Evolutionary conservation across 768 basidiomycete genomes (phyloP), one percentile per base, ranked within the genome.

Genomic region (Lactarius pseudohatsudake): DNA sequence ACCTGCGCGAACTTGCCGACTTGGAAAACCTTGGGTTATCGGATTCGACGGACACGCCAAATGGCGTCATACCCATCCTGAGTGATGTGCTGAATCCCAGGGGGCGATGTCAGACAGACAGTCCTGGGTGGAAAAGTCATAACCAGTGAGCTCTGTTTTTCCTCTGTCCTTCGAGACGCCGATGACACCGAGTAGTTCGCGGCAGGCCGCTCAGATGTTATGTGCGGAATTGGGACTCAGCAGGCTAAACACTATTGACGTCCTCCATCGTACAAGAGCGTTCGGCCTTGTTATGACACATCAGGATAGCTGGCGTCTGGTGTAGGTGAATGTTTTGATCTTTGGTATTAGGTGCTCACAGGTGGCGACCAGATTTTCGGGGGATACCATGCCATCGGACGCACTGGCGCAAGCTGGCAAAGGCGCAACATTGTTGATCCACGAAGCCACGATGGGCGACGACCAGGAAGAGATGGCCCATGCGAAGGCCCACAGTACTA

Each of bases 401-500:
- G 80, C 79, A 32, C 79, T 98, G 4, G 85, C 89, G 28, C 74
- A 80, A 54, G 86, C 85, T 0, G 96, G 91, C 0, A 72, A 79
- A 66, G 76, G 78, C 62, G 89, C 90, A 0, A 94, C 94, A 0
- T 78, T 98, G 1, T 80, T 98, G 50, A 94, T 98, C 38, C 96
- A 98, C 72, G 96, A 98, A 75, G 92, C 96, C 0, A 94, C 94
- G 3, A 88, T 98, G 84, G 91, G 86, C 1, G 91, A 98, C 72
- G 91, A 90, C 62, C 85, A 95, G 72, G 83, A 79, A 22, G 88
- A 88, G 15, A 75, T 92, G 77, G 95, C 95, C 0, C 72, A 71
- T 1, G 76, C 77, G 45, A 98, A 96, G 78, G 88, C 87, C 4
- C 96, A 98, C 75, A 93, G 91, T 65, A 98, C 96, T 0, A 85